phyloP scores from a whole-genome alignment of 2,329 filamentous ascomycete genomes.

The Venturiaceae sp. region DNA sequence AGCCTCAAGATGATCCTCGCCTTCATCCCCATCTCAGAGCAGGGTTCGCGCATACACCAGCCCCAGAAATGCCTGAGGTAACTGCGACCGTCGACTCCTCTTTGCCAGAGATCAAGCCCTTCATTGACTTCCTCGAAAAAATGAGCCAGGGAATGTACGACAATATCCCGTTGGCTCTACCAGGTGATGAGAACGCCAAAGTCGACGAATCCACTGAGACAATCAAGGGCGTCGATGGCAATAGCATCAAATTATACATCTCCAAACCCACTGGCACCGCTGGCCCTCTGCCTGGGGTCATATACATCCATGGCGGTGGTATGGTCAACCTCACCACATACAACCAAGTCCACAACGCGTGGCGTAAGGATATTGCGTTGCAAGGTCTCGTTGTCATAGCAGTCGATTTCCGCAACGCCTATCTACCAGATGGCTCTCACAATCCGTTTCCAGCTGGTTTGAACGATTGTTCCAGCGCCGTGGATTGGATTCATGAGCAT shows the following conservation, averaged over 20 bases:
- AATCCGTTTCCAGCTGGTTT: slow-evolving; percentile 19
- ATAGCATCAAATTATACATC: slow-evolving; percentile 13
- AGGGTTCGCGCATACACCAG: slow-evolving; percentile 7
- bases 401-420: slow-evolving; percentile 23
- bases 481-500: slow-evolving; percentile 15
- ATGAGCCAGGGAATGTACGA: background rate
- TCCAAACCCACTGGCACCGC: slow-evolving; percentile 10
- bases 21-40: slow-evolving; percentile 16
- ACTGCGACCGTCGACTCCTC: background rate
- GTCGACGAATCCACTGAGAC: slow-evolving; percentile 4
- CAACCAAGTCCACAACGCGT: slow-evolving; percentile 16
- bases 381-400: slow-evolving; percentile 17
- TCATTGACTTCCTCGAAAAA: background rate
- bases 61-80: background rate
- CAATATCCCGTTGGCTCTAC: background rate
- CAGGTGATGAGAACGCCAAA: background rate
- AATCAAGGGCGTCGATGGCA: slow-evolving; percentile 15
- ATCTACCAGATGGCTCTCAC: background rate
- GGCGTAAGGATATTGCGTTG: slow-evolving; percentile 11
- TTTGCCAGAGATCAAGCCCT: background rate
- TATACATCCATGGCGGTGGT: slow-evolving; percentile 21
- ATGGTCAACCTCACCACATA: slow-evolving; percentile 15
- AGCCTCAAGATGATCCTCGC: slow-evolving; percentile 15
- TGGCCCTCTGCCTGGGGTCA: slow-evolving; percentile 13
- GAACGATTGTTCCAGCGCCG: slow-evolving; percentile 18